These are phyloP conservation scores for Galeopsis tetrahit DNA, from an alignment of 257 asterid species.

Conservation along the genomic window DNA sequence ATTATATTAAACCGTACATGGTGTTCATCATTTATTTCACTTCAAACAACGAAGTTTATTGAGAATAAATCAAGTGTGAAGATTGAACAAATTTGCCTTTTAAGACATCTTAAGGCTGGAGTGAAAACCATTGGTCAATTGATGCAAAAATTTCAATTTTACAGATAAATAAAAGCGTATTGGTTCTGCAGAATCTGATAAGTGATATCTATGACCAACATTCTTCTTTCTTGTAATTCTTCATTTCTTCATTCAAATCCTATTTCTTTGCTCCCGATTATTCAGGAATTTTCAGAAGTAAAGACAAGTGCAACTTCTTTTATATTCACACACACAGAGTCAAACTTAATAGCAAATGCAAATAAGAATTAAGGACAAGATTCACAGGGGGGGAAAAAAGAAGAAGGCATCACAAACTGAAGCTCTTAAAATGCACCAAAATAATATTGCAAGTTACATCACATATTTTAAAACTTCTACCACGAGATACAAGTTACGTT, in stretches of 20 bases:
- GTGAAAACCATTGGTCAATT: neutral
- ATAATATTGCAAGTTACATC: conserved; percentile 14
- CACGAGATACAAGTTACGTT: conserved; percentile 9
- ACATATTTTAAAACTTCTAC: neutral
- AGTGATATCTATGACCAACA: conserved; percentile 13
- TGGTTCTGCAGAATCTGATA: neutral
- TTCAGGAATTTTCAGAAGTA: neutral
- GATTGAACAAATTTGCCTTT: neutral
- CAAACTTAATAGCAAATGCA: conserved; percentile 28
- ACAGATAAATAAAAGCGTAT: conserved; percentile 13
- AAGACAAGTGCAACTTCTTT: conserved; percentile 18
- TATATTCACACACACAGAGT: conserved; percentile 7
- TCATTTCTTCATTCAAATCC: conserved; percentile 26
- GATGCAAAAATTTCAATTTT: neutral
- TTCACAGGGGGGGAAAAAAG: neutral
- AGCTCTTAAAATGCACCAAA: conserved; percentile 6
- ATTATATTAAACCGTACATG: neutral
- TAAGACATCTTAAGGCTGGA: conserved; percentile 1
- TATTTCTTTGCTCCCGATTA: conserved; percentile 12
- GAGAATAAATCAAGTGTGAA: conserved; percentile 14
- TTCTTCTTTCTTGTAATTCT: conserved; percentile 12
- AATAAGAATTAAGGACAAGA: neutral
- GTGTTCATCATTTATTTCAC: conserved; percentile 1
- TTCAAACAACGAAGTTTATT: neutral
- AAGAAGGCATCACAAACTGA: conserved; percentile 15